These are phyloP conservation scores for Flaveria floridana DNA, from an alignment of 140 eudicot species.

Conservation along the genomic window DNA sequence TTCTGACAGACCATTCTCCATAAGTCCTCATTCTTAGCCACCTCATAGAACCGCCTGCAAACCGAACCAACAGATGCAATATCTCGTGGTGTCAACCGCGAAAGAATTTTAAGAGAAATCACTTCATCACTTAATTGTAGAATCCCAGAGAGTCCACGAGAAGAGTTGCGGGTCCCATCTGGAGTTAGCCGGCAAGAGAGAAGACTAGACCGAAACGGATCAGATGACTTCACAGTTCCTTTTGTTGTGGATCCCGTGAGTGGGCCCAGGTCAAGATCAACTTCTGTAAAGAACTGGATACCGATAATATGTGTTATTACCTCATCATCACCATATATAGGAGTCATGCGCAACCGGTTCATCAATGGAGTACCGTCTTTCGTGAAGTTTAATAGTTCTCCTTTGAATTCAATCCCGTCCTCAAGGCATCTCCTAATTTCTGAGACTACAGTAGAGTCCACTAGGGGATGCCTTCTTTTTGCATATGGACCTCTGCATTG, in stretches of 20 bases:
- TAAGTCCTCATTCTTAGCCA: conserved; percentile 68
- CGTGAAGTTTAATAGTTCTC: conserved; percentile 75
- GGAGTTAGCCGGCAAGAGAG: conserved; percentile 44
- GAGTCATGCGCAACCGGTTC: conserved; percentile 81
- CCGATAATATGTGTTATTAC: conserved; percentile 79
- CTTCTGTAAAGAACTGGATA: conserved; percentile 76
- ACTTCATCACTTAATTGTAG: conserved; percentile 79
- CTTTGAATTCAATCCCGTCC: conserved; percentile 82
- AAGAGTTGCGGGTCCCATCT: conserved; percentile 43
- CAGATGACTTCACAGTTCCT: conserved; percentile 45
- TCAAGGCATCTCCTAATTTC: conserved; percentile 87
- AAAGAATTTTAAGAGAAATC: conserved; percentile 58
- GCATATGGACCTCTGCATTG: conserved; percentile 99
- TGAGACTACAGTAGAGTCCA: conserved; percentile 72
- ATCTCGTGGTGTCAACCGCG: conserved; percentile 76
- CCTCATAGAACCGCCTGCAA: conserved; percentile 57
- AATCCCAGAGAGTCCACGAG: conserved; percentile 62
- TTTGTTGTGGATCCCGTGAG: conserved; percentile 69
- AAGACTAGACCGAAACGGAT: conserved; percentile 53
- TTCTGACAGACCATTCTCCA: conserved; percentile 93
- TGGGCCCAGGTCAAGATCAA: conserved; percentile 79
- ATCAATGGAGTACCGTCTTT: conserved; percentile 91
- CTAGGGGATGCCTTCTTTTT: conserved; percentile 89
- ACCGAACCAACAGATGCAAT: conserved; percentile 81
- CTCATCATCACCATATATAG: conserved; percentile 86